Evolutionary conservation across 306 rosid species (phyloP).

Genomic region (Calophaca sinica): DNA sequence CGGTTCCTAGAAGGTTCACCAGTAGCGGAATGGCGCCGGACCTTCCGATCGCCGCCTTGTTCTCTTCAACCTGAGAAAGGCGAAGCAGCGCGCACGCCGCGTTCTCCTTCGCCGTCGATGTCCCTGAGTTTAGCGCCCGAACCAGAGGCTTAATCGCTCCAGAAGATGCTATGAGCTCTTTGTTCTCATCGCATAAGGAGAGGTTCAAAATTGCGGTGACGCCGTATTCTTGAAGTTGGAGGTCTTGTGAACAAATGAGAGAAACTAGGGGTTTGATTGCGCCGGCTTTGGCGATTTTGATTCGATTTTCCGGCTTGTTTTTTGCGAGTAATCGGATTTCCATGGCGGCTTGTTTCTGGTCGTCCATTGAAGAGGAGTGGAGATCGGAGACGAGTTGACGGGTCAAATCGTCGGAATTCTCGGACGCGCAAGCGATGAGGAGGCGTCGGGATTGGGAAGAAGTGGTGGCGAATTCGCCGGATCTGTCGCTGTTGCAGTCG

Average conservation of each 20-base stretch:
- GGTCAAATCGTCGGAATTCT: constrained; percentile 81
- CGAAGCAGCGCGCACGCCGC: constrained; percentile 91
- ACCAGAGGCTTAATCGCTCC: constrained; percentile 90
- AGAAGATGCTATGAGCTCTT: constrained; percentile 70
- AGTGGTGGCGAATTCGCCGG: constrained; percentile 81
- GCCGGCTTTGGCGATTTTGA: constrained; percentile 77
- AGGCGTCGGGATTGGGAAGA: constrained; percentile 73
- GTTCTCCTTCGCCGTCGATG: constrained; percentile 87
- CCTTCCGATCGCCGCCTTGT: constrained; percentile 80
- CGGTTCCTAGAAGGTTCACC: constrained; percentile 74
- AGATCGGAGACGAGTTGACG: constrained; percentile 76
- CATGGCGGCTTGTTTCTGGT: constrained; percentile 94
- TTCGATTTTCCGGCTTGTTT: constrained; percentile 81
- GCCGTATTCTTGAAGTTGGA: constrained; percentile 92
- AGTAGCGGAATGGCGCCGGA: constrained; percentile 86
- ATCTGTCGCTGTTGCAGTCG: constrained; percentile 94
- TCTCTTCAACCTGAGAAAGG: constrained; percentile 76
- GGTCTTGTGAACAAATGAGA: constrained; percentile 70
- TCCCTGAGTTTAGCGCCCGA: constrained; percentile 69
- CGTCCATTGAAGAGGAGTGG: constrained; percentile 74
- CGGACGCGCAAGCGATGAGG: constrained; percentile 71
- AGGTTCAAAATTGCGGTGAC: constrained; percentile 93
- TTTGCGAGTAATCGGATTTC: constrained; percentile 92
- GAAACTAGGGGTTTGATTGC: constrained; percentile 84
- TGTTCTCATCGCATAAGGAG: constrained; percentile 92